A percentile compares a stretch with the other conserved stretches of the same genome.
Conservation (phyloP, 495 filamentous ascomycete species). For the Neurospora sp. region DNA sequence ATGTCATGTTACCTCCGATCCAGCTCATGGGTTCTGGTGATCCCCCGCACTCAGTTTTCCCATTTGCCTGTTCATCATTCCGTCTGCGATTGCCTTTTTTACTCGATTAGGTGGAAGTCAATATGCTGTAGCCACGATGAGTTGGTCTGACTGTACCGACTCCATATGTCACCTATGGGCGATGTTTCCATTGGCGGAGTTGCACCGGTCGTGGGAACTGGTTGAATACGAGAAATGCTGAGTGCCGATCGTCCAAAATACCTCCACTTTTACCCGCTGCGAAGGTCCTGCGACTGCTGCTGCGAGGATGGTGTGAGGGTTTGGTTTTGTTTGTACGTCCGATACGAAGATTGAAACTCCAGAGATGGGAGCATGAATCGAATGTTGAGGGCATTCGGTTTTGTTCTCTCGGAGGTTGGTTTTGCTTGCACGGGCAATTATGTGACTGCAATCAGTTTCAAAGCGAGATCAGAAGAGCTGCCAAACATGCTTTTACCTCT, state of each 20-base stretch:
- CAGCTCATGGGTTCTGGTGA: background rate
- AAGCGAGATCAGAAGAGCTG: background rate
- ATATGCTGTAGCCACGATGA: background rate
- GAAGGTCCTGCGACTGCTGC: background rate
- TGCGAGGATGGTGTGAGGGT: background rate
- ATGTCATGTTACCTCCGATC: background rate
- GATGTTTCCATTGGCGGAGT: background rate
- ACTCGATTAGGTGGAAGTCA: background rate
- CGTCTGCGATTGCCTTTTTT: background rate
- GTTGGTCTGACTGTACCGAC: background rate
- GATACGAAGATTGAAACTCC: background rate
- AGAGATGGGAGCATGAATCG: background rate
- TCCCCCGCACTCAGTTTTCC: background rate
- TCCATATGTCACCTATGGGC: background rate
- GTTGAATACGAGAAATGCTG: slow-evolving; percentile 3
- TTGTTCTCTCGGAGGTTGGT: background rate
- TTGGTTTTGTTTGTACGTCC: background rate
- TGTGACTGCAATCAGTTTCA: background rate
- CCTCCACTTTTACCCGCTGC: background rate
- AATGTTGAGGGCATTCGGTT: background rate
- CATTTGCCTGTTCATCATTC: background rate
- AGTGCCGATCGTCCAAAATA: slow-evolving; percentile 2
- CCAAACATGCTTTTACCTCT: background rate
- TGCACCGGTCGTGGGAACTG: background rate
- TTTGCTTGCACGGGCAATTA: too few species aligned